Base-by-base conservation (phyloP, 441 rosid genomes). In the Melastoma candidum region DNA sequence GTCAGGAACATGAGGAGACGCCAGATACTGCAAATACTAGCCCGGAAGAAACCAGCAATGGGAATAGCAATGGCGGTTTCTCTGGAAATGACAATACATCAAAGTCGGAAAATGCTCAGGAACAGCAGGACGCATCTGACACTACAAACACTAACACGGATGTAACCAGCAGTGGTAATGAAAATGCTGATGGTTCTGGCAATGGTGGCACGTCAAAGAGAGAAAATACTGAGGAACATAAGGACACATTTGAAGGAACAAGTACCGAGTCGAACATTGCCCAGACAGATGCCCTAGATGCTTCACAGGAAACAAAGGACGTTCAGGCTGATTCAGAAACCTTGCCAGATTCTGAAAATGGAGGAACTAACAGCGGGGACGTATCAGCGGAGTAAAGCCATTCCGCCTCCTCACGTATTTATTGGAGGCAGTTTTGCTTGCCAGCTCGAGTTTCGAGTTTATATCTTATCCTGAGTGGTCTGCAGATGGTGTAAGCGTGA, bases 291-390 rank as follows among this genome's bases (percentile, higher is more conserved):
- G 2, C 9, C 0, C n/a, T 26, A 0, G 56, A 52, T 57, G 56
- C 69, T 50, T 75, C 68, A 11, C 81, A 72, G 58, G 90, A 81
- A 70, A 85, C 67, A 51, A 86, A 77, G 57, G 87, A 82, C 29
- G 79, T 64, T 58, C 77, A 56, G 49, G 72, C 71, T 0, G 84
- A 77, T 61, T 47, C 77, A 61, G 77, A 65, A 61, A 75, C 90
- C 41, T 77, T 83, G 70, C 80, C 86, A 0, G 74, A 71, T n/a
- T 61, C 81, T 8, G 64, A 64, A 65, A 69, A 54, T 22, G 70
- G 59, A 50, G 68, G 59, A 11, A 68, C 61, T 17, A 73, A 63
- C 14, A 57, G 65, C 7, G 73, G 68, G 56, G 77, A 72, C 46
- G 60, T 69, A 13, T 95, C 87, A 48, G 65, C 86, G 1, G 88